Conservation (phyloP, 371 early-diverging fungal species). For the Umbelopsis sp. region DNA sequence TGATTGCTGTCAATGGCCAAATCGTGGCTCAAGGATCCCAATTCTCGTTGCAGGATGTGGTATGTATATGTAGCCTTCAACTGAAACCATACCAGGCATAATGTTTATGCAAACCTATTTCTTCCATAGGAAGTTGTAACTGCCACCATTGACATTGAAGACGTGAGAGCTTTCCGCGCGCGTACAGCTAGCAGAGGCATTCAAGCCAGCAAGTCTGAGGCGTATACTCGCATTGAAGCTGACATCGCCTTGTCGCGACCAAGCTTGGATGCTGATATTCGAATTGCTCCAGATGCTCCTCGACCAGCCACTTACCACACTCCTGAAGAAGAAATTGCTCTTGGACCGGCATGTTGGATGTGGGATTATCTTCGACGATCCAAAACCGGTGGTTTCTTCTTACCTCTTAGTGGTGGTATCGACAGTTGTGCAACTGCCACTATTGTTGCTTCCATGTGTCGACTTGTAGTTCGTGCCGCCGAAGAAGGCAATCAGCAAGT, state of each 20-base stretch:
- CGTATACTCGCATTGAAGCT: slow-evolving; percentile 69
- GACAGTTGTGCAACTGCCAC: slow-evolving; percentile 95
- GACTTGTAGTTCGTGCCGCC: slow-evolving; percentile 77
- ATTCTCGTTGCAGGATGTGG: slow-evolving; percentile 92
- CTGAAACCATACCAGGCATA: no score
- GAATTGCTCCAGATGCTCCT: slow-evolving; percentile 34
- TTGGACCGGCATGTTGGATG: slow-evolving; percentile 98
- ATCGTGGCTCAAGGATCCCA: slow-evolving; percentile 92
- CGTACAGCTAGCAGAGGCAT: slow-evolving; percentile 74
- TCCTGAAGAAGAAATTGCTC: slow-evolving; percentile 82
- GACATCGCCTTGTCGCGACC: slow-evolving; percentile 56
- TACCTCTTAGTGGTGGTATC: slow-evolving; percentile 96
- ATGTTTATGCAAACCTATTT: background rate
- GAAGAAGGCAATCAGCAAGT: slow-evolving; percentile 69
- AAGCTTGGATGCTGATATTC: slow-evolving; percentile 45
- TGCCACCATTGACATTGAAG: slow-evolving; percentile 91
- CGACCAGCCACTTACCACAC: slow-evolving; percentile 56
- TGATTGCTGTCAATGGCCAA: slow-evolving; percentile 91
- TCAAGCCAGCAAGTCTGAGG: slow-evolving; percentile 70
- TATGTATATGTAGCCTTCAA: slow-evolving; percentile 30
- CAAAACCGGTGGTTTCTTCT: slow-evolving; percentile 87
- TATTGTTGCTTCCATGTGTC: slow-evolving; percentile 95
- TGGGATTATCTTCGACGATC: slow-evolving; percentile 98
- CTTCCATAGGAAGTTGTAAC: slow-evolving; percentile 80
- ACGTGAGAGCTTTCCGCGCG: slow-evolving; percentile 84